phyloP scores from a whole-genome alignment of 2,329 filamentous ascomycete species.

The Fusarium temperatum region DNA sequence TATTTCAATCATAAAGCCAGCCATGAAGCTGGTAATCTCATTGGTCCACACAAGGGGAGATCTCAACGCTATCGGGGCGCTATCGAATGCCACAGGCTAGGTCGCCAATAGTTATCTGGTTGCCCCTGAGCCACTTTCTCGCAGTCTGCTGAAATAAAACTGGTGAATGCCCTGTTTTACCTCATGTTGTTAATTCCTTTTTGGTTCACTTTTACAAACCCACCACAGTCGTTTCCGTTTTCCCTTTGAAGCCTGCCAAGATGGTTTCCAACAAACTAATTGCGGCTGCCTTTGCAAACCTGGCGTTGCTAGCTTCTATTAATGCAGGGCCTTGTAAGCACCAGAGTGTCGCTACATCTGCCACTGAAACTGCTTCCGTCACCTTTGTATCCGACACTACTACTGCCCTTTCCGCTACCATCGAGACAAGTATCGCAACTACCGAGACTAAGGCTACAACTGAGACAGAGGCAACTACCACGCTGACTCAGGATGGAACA shows the following conservation, averaged over 20 bases:
- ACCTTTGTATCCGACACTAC: not conserved
- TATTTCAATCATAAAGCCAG: not conserved
- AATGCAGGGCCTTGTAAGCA: not conserved
- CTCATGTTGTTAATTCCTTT: fast-evolving
- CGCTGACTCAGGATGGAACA: not conserved
- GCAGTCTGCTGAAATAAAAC: fast-evolving
- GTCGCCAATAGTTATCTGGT: not conserved
- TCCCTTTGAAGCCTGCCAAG: fast-evolving
- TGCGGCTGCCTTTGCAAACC: not conserved
- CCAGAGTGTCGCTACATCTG: not conserved
- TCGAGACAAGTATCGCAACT: not conserved
- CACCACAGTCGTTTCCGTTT: not conserved
- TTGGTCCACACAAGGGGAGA: fast-evolving
- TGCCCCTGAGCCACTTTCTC: not conserved
- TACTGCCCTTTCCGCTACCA: not conserved
- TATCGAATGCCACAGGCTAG: not conserved
- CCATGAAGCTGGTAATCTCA: fast-evolving
- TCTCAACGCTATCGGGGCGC: not conserved
- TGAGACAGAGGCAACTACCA: not conserved
- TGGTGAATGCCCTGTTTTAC: fast-evolving
- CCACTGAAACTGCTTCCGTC: not conserved
- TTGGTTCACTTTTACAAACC: not conserved
- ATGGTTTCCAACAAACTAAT: not conserved
- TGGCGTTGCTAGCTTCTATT: not conserved
- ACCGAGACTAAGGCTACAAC: not conserved